These are phyloP conservation scores for Taphrina wiesneri DNA, from an alignment of 1,139 yeast genomes.

Conservation along the genomic window DNA sequence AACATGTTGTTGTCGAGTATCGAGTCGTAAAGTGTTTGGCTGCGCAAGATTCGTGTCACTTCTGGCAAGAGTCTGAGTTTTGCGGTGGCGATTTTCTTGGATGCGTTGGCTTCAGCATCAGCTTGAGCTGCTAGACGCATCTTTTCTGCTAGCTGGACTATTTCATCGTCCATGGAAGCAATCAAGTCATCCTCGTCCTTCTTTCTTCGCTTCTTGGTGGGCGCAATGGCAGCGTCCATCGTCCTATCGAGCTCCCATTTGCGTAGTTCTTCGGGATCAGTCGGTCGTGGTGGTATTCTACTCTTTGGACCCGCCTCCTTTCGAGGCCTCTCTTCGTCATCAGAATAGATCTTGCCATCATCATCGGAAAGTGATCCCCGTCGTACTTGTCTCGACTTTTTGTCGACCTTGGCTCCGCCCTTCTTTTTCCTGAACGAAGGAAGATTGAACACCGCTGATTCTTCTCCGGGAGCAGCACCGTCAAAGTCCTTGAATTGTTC, in stretches of 20 bases:
- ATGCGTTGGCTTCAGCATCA: conserved; percentile 75
- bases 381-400: conserved; percentile 39
- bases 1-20: conserved; percentile 89
- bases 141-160: conserved; percentile 74
- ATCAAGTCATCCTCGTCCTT: conserved; percentile 89
- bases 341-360: conserved; percentile 38
- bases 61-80: conserved; percentile 79
- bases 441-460: conserved; percentile 49
- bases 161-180: conserved; percentile 89
- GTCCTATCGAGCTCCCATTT: conserved; percentile 78
- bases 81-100: conserved; percentile 76
- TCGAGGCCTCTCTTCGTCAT: conserved; percentile 43
- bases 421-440: conserved; percentile 46
- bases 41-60: conserved; percentile 72
- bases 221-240: conserved; percentile 73
- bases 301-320: conserved; percentile 18
- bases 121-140: conserved; percentile 92
- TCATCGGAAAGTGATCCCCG: conserved; percentile 40
- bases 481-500: conserved; percentile 46
- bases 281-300: conserved; percentile 26
- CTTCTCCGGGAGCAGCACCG: conserved; percentile 40
- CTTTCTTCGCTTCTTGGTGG: conserved; percentile 52
- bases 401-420: conserved; percentile 34
- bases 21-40: conserved; percentile 69
- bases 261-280: conserved; percentile 40